These are phyloP conservation scores for Boletus barrowsii DNA, from an alignment of 768 basidiomycete species.

Conservation along the genomic window DNA sequence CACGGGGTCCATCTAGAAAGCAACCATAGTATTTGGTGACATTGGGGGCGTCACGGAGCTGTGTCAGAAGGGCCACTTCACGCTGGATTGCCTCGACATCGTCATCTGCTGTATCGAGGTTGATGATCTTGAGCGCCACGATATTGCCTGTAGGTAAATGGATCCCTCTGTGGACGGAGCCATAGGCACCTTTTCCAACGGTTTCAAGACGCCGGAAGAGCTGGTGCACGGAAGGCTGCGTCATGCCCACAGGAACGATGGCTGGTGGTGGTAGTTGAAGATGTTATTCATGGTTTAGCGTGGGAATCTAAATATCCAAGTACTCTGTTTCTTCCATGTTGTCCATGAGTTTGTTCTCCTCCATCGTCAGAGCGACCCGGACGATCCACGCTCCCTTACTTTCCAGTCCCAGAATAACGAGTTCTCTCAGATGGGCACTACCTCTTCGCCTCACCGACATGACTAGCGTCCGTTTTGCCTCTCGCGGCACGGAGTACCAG, in stretches of 20 bases:
- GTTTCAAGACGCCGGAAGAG: conserved; percentile 85
- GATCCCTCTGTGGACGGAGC: conserved; percentile 89
- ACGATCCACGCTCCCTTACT: conserved; percentile 17
- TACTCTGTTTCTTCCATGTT: conserved; percentile 4
- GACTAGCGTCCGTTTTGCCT: conserved; percentile 47
- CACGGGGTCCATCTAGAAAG: conserved; percentile 89
- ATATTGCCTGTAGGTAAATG: conserved; percentile 82
- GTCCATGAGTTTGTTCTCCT: conserved; percentile 15
- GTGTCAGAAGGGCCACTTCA: conserved; percentile 89
- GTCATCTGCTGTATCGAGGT: conserved; percentile 94
- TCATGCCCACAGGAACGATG: conserved; percentile 23
- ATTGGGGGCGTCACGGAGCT: conserved; percentile 86
- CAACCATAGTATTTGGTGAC: conserved; percentile 97
- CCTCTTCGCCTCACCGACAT: conserved; percentile 20
- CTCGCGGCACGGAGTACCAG: conserved; percentile 89
- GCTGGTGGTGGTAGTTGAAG: background rate
- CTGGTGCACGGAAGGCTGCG: conserved; percentile 67
- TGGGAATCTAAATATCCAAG: conserved; percentile 15
- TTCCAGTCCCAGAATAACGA: conserved; percentile 10
- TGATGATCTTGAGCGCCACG: conserved; percentile 98
- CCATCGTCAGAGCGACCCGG: conserved; percentile 22
- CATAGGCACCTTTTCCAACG: conserved; percentile 94
- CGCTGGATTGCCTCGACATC: conserved; percentile 96
- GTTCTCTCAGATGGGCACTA: conserved; percentile 20
- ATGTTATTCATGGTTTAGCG: background rate